A percentile compares a stretch with the other conserved stretches of the same genome.
These are phyloP conservation scores for Lachnellula arida DNA, from an alignment of 2,329 filamentous ascomycete species.

Conservation along the genomic window DNA sequence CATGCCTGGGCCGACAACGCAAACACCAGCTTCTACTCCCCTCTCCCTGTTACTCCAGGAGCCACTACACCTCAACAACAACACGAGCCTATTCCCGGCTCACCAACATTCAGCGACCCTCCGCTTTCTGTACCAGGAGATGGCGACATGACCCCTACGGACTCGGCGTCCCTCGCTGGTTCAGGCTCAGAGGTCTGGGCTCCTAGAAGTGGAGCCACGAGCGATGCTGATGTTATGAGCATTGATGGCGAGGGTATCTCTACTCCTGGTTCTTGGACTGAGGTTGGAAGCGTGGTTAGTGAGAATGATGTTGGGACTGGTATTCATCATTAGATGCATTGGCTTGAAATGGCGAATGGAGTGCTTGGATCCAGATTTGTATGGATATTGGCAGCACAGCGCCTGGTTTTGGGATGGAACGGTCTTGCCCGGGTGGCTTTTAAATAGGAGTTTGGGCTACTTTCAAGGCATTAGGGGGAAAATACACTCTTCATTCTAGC, in stretches of 20 bases:
- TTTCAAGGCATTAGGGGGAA: neutral
- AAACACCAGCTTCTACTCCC: conserved; percentile 52
- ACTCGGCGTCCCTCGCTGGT: conserved; percentile 51
- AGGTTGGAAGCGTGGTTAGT: conserved; percentile 59
- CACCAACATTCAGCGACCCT: conserved; percentile 24
- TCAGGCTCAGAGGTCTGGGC: conserved; percentile 42
- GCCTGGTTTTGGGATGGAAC: neutral
- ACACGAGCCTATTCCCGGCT: conserved; percentile 13
- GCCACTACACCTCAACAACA: conserved; percentile 17
- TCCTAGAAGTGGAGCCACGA: conserved; percentile 34
- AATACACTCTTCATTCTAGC: neutral
- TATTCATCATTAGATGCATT: conserved; percentile 23
- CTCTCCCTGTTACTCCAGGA: conserved; percentile 48
- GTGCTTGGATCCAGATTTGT: neutral
- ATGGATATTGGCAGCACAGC: neutral
- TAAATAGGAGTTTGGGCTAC: neutral
- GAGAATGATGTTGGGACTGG: conserved; percentile 27
- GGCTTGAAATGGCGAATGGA: conserved; percentile 3
- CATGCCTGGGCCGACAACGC: conserved; percentile 56
- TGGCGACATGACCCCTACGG: conserved; percentile 54
- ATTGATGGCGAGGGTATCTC: conserved; percentile 52
- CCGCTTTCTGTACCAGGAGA: conserved; percentile 35
- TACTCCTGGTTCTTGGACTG: conserved; percentile 60
- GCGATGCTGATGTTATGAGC: conserved; percentile 52
- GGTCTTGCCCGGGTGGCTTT: neutral